Percentiles rank a stretch among this genome's conserved stretches.
Evolutionary conservation across 169 alveolate species (phyloP).

Genomic region (Plasmodium yoelii): DNA sequence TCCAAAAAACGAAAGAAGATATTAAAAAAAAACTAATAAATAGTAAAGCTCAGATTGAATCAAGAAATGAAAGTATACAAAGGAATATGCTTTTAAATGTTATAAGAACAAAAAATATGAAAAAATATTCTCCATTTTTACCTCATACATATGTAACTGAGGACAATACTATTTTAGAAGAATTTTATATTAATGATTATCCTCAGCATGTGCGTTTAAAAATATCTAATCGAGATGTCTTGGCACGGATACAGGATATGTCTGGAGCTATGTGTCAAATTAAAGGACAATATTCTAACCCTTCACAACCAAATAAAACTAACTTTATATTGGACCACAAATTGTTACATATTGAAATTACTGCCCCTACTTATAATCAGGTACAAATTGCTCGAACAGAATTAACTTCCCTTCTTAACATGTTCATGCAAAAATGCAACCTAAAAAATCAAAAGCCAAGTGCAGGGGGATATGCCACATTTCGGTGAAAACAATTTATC

Average conservation of each 20-base stretch:
- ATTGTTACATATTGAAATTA: slow-evolving; percentile 88
- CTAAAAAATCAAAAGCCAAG: slow-evolving; percentile 9
- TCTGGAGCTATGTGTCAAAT: slow-evolving; percentile 89
- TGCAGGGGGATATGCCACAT: not conserved
- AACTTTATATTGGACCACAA: slow-evolving; percentile 81
- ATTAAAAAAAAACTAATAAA: slow-evolving; percentile 34
- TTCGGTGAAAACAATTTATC: not conserved
- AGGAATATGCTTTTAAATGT: slow-evolving; percentile 46
- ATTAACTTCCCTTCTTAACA: slow-evolving; percentile 29
- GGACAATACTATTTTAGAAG: slow-evolving; percentile 90
- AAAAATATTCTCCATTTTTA: slow-evolving; percentile 50
- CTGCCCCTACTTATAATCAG: slow-evolving; percentile 87
- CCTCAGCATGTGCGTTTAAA: slow-evolving; percentile 92
- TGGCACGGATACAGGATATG: slow-evolving; percentile 85
- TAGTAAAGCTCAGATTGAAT: slow-evolving; percentile 16
- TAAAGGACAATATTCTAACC: slow-evolving; percentile 88
- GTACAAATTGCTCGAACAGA: slow-evolving; percentile 89
- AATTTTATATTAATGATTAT: slow-evolving; percentile 92
- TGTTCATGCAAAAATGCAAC: slow-evolving; percentile 25
- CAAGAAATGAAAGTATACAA: slow-evolving; percentile 41
- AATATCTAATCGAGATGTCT: slow-evolving; percentile 90
- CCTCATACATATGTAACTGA: slow-evolving; percentile 79
- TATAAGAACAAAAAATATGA: slow-evolving; percentile 42
- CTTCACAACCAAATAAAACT: slow-evolving; percentile 79
- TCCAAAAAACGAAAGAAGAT: slow-evolving; percentile 69